Percentiles rank a stretch among this genome's conserved stretches.
phyloP scores from a whole-genome alignment of 2,329 filamentous ascomycete genomes.

The Apiospora koreana region DNA sequence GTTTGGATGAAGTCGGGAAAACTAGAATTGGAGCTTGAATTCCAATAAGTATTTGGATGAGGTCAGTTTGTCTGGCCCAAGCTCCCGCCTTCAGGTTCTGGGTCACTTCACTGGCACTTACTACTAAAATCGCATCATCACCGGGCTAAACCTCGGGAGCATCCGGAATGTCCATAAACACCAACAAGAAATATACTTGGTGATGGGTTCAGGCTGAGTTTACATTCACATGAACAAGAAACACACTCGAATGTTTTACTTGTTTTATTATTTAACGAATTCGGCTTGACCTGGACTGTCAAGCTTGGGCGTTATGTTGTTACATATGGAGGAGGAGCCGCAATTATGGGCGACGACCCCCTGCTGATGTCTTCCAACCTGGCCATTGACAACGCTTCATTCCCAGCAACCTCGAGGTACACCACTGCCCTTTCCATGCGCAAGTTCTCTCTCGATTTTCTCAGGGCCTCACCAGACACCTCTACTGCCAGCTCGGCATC shows the following conservation, averaged over 20 bases:
- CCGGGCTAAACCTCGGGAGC: conserved; percentile 10
- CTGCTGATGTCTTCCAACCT: not conserved
- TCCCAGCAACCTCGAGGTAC: not conserved
- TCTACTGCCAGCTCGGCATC: not conserved
- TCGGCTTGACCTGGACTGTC: no score
- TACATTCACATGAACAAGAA: not conserved
- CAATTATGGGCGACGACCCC: not conserved
- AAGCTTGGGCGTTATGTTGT: not conserved
- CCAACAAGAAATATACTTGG: not conserved
- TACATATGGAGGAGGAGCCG: not conserved
- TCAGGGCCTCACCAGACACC: not conserved
- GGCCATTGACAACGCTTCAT: not conserved
- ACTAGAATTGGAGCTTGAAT: not conserved
- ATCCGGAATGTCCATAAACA: not conserved
- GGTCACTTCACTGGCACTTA: no score
- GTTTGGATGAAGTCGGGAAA: not conserved
- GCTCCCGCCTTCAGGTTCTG: conserved; percentile 6
- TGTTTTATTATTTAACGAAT: no score
- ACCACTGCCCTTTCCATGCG: not conserved
- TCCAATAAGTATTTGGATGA: not conserved
- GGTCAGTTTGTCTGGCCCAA: conserved; percentile 7
- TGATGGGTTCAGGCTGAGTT: no score
- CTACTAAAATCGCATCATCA: not conserved
- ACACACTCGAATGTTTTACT: no score
- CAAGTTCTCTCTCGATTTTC: not conserved